Conservation (phyloP, 2,329 filamentous ascomycete species). For the Alternaria angustiovoidea region DNA sequence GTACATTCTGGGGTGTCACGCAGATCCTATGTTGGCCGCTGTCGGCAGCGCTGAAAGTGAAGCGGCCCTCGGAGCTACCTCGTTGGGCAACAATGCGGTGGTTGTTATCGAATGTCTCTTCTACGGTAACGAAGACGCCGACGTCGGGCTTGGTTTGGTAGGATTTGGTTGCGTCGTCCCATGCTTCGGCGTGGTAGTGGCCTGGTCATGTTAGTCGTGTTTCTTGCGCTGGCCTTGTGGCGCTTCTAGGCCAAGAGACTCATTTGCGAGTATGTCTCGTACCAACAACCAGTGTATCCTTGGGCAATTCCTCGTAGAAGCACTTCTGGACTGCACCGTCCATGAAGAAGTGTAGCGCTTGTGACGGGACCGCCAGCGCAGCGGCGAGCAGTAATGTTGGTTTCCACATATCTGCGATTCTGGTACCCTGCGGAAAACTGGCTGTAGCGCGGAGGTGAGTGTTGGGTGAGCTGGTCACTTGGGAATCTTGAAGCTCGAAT, state of each 20-base stretch:
- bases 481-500: constrained; percentile 32
- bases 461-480: constrained; percentile 30
- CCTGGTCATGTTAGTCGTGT: constrained; percentile 56
- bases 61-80: constrained; percentile 77
- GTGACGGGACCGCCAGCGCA: constrained; percentile 67
- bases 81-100: constrained; percentile 93
- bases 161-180: constrained; percentile 71
- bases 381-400: constrained; percentile 71
- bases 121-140: constrained; percentile 88
- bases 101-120: constrained; percentile 97
- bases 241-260: not conserved
- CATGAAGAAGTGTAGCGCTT: constrained; percentile 95
- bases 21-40: constrained; percentile 96
- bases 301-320: constrained; percentile 97
- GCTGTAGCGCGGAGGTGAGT: constrained; percentile 28
- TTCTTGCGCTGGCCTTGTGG: not conserved
- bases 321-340: constrained; percentile 87
- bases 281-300: constrained; percentile 95
- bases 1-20: constrained; percentile 83
- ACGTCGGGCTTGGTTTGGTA: constrained; percentile 80
- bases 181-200: constrained; percentile 87
- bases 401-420: constrained; percentile 43
- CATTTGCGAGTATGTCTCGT: constrained; percentile 39
- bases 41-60: constrained; percentile 95
- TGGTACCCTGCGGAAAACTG: constrained; percentile 30